Evolutionary conservation across 139 green algal species (phyloP).

Genomic region (Monoraphidium neglectum): DNA sequence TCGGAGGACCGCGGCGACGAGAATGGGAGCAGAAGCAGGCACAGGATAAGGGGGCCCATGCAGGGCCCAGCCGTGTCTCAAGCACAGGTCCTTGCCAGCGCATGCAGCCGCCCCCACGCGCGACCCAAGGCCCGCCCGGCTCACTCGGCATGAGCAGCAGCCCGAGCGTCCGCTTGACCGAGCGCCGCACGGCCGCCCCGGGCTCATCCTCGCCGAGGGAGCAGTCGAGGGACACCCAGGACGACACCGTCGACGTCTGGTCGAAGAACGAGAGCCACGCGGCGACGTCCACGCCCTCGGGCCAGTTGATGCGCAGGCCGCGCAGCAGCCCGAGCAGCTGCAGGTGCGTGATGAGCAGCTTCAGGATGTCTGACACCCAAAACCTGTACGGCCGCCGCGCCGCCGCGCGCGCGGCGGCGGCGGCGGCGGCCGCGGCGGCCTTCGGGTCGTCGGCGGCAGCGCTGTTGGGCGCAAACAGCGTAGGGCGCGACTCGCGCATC

Average conservation of each 20-base stretch:
- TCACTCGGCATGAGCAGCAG: conserved; percentile 25
- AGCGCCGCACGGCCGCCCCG: neutral
- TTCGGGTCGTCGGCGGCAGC: too few relatives aligned
- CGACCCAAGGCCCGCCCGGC: neutral
- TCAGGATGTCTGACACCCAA: neutral
- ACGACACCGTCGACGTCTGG: neutral
- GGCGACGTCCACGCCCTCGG: neutral
- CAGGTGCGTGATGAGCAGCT: conserved; percentile 24
- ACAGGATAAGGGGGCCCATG: too few relatives aligned
- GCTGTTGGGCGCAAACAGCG: too few relatives aligned
- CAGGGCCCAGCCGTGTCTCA: too few relatives aligned
- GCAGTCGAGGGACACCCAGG: conserved; percentile 27
- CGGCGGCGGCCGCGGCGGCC: too few relatives aligned
- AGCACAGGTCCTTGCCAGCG: too few relatives aligned
- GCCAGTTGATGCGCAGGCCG: conserved; percentile 16
- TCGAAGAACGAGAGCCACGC: conserved; percentile 4
- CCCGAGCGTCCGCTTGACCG: conserved; percentile 7
- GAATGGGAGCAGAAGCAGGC: too few relatives aligned
- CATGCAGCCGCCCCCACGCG: too few relatives aligned
- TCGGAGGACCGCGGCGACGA: too few relatives aligned
- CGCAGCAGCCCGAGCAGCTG: conserved; percentile 29
- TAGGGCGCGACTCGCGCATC: too few relatives aligned
- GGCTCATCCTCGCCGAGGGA: neutral
- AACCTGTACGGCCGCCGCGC: too few relatives aligned
- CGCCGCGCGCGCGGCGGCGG: too few relatives aligned